Base-by-base conservation (phyloP, 176 grass and related monocot genomes). In the Ensete ventricosum region DNA sequence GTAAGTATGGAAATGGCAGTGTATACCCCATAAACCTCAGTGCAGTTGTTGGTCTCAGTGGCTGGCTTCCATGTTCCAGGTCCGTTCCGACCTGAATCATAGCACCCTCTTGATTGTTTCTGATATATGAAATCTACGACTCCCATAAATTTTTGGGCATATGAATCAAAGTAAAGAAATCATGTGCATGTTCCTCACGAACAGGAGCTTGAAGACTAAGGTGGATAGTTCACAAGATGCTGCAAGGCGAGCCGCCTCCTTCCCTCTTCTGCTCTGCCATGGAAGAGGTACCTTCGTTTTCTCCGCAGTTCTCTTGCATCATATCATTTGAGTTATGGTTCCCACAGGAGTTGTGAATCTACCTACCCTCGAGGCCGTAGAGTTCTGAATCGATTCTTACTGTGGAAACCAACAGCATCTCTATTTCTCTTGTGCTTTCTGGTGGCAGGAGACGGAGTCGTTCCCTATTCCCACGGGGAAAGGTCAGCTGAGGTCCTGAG, bases 1-100 rank as follows among this genome's bases (percentile, higher is more conserved):
- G 93, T 19, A 90, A 85, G 75, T 96, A 92, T 81, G 80, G 83
- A 78, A 87, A 81, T 62, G 87, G 85, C 12, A 62, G 10, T 53
- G 48, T 25, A 1, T 96, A 96, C 82, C 93, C 90, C 8, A 86
- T 96, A 19, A 77, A 68, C 62, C 85, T 96, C 60, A 85, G 93
- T 23, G 81, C 84, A 0, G 73, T 88, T 27, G 80, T 92, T 9
- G 82, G 85, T 77, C 87, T 96, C 73, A 96, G 93, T 71, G 90
- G 93, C 25, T 96, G 93, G 93, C 93, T 96, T 80, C 93, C 93
- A 72, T 92, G 90, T 79, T 90, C 93, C 72, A 92, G 90, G 93
- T 96, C 20, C 71, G 34, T 43, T 43, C 34, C 34, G 34, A 6
- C 34, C 34, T 6, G 5, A 6, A 43, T 43, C 34, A 43, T 43